These are phyloP conservation scores for Sorghum bicolor DNA, from an alignment of 176 grass and related monocot species.

Conservation along the genomic window DNA sequence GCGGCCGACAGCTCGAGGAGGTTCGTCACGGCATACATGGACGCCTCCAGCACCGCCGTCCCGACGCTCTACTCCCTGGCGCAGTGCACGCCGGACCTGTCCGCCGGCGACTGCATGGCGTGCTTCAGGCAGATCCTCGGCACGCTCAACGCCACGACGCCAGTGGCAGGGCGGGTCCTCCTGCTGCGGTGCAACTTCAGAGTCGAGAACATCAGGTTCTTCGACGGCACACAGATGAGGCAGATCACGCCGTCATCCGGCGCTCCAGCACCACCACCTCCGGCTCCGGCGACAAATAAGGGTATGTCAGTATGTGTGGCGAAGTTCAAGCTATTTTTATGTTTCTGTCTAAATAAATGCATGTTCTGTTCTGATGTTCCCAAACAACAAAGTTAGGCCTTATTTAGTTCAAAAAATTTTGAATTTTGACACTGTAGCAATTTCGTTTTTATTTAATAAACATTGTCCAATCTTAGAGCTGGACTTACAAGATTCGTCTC, in stretches of 20 bases:
- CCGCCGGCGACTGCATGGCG: neutral
- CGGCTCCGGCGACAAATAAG: neutral
- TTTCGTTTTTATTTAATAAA: too few species aligned
- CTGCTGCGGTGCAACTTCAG: constrained; percentile 14
- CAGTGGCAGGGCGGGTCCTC: constrained; percentile 2
- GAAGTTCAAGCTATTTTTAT: neutral
- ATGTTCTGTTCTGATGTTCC: neutral
- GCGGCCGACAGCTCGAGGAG: neutral
- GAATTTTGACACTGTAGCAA: too few species aligned
- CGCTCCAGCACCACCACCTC: neutral
- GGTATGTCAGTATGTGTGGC: neutral
- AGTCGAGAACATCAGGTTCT: neutral
- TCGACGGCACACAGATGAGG: neutral
- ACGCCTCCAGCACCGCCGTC: neutral
- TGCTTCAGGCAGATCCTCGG: constrained; percentile 14
- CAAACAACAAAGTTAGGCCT: neutral
- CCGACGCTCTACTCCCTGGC: constrained; percentile 26
- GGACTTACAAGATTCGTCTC: too few species aligned
- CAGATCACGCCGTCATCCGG: neutral
- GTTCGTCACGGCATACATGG: neutral
- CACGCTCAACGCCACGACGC: constrained; percentile 17
- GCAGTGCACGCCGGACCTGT: constrained; percentile 37
- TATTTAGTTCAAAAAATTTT: too few species aligned
- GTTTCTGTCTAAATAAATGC: neutral
- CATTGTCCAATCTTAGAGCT: too few species aligned